Conservation (phyloP, 139 green algal species). For the Closterium sp. region DNA sequence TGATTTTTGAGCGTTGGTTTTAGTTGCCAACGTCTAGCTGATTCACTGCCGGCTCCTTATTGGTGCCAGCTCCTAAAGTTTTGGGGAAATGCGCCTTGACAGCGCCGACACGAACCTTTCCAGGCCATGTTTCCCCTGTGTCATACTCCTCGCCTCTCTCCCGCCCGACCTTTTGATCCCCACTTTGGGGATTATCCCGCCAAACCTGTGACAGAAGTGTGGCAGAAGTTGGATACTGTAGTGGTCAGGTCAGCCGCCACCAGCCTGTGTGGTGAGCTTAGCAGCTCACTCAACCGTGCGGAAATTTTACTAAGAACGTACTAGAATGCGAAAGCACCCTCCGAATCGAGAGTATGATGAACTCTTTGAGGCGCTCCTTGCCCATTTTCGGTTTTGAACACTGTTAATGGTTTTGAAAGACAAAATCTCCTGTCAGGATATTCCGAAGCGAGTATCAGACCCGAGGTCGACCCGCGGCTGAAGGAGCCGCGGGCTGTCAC, state of each 20-base stretch:
- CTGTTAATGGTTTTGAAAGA: no score
- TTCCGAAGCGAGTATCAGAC: no score
- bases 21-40: background rate
- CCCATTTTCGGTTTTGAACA: no score
- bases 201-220: background rate
- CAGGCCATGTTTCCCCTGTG: background rate
- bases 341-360: no score
- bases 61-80: background rate
- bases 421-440: no score
- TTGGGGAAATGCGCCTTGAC: background rate
- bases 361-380: no score
- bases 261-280: background rate
- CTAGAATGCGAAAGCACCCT: no score
- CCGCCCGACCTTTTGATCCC: background rate
- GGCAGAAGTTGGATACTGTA: no score
- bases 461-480: no score
- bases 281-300: background rate
- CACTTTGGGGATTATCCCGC: background rate
- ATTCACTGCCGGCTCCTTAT: background rate
- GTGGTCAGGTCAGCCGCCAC: no score
- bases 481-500: no score
- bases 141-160: background rate
- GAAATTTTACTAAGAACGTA: no score
- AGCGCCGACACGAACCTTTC: background rate
- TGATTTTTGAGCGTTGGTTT: background rate